Percentiles rank a stretch among this genome's conserved stretches.
phyloP scores from a whole-genome alignment of 2,329 filamentous ascomycete species.

The Aureobasidium lini region DNA sequence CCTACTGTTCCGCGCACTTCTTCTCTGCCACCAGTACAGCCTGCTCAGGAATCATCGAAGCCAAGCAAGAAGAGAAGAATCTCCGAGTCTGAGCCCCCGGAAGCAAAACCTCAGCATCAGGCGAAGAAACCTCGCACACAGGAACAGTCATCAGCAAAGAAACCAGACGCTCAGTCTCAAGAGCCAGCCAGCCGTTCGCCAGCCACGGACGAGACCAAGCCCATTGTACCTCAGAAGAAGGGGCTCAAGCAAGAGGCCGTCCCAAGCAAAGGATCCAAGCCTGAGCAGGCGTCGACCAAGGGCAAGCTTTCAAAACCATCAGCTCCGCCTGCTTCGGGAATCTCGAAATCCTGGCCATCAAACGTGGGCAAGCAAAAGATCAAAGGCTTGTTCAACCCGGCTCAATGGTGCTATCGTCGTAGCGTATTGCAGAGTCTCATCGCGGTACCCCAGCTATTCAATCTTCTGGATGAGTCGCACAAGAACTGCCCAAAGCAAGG shows the following conservation, averaged over 20 bases:
- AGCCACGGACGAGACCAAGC: background rate
- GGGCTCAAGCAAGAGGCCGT: background rate
- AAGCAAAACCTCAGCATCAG: background rate
- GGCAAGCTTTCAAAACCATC: background rate
- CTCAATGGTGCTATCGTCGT: slow-evolving; percentile 19
- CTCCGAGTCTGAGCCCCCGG: slow-evolving; percentile 16
- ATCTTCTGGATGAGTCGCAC: slow-evolving; percentile 15
- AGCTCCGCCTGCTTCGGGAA: background rate
- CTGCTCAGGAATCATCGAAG: background rate
- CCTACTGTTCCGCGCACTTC: background rate
- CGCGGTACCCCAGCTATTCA: slow-evolving; percentile 17
- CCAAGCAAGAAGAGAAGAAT: slow-evolving; percentile 14
- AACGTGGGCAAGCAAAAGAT: slow-evolving; percentile 10
- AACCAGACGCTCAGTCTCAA: background rate
- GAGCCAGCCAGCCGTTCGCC: background rate
- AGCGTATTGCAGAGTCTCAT: slow-evolving; percentile 17
- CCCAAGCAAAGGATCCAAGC: background rate
- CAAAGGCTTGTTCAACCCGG: slow-evolving; percentile 17
- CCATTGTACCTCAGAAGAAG: background rate
- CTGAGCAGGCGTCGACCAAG: background rate
- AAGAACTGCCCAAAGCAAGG: slow-evolving; percentile 7
- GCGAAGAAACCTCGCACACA: background rate
- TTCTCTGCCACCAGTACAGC: background rate
- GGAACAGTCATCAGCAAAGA: background rate
- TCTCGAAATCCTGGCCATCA: slow-evolving; percentile 13